Evolutionary conservation across 2,329 filamentous ascomycete species (phyloP), one percentile per base, ranked within the genome.

Genomic region (Colletotrichum tamarilloi): DNA sequence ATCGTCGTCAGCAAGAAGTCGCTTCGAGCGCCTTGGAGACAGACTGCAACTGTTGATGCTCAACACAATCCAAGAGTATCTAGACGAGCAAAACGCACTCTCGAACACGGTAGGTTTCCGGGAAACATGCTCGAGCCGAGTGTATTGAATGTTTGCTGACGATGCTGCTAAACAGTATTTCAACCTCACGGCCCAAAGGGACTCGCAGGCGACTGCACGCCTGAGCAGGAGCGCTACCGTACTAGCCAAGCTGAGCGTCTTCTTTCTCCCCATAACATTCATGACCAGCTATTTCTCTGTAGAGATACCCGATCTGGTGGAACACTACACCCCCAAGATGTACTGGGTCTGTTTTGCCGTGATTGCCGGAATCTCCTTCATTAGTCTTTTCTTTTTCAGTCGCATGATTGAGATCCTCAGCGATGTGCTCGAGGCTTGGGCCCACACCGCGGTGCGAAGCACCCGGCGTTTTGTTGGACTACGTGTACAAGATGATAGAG

Each of bases 251-350:
- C 89, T 93, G 6, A 93, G 91, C 14, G 93, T 95, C 53, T 85
- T 95, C 64, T 95, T 95, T 82, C 86, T 95, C 68, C 93, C 93
- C 0, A 92, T 95, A 73, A 92, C 89, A 76, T 87, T 95, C 62
- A 91, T 95, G 89, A 94, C 92, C 4, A 90, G 86, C 38, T 95
- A 94, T 81, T 95, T 94, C 80, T 92, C 90, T 6, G 87, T 92
- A 1, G 88, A 93, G 79, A 88, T 94, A 62, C 81, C 84, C 8
- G 87, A 89, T 4, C 82, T 91, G 11, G 85, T 88, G 62, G 79
- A 80, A 8, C 81, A 83, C n/a, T 94, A 93, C 81, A 90, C 88
- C 0, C 82, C 87, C 16, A 86, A 81, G 68, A 88, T 90, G 56
- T 95, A 93, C 79, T 95, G 93, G 93, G 84, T 88, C 62, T 84